phyloP scores from a whole-genome alignment of 2,329 filamentous ascomycete species.

The Thelonectria blattea region DNA sequence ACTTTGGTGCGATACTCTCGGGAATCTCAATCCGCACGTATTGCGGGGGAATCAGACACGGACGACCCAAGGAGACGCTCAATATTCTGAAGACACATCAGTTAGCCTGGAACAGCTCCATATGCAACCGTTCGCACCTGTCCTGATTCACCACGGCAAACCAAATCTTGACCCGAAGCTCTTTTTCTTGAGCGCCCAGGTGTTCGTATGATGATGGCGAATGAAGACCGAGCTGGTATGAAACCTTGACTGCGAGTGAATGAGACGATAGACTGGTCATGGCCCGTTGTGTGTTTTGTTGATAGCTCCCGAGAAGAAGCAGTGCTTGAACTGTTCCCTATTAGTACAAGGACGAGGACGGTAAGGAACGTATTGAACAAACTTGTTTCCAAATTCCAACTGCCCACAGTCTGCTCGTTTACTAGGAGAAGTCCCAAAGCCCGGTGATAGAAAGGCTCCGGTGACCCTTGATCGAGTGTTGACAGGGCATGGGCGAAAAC shows the following conservation, averaged over 20 bases:
- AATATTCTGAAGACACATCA: background rate
- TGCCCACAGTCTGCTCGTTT: conserved; percentile 31
- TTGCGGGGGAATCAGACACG: conserved; percentile 15
- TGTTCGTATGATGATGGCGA: conserved; percentile 38
- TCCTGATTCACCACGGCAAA: conserved; percentile 42
- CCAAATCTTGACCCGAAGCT: conserved; percentile 40
- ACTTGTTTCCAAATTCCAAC: conserved; percentile 31
- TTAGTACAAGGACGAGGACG: background rate
- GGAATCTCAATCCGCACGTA: conserved; percentile 15
- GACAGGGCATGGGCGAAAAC: conserved; percentile 40
- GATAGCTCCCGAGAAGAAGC: conserved; percentile 41
- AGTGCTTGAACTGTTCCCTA: conserved; percentile 38
- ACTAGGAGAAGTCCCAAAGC: conserved; percentile 35
- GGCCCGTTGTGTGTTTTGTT: conserved; percentile 44
- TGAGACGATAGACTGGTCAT: conserved; percentile 43
- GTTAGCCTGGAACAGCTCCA: background rate
- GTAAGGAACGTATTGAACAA: background rate
- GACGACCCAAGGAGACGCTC: conserved; percentile 9
- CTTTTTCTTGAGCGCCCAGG: conserved; percentile 31
- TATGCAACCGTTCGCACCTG: conserved; percentile 18
- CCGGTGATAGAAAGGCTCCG: conserved; percentile 39
- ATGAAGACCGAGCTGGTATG: conserved; percentile 45
- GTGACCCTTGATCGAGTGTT: conserved; percentile 23
- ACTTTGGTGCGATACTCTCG: conserved; percentile 9
- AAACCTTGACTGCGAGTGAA: conserved; percentile 40